Conservation (phyloP, 2,329 filamentous ascomycete species). For the Pseudofabraea citricarpa region DNA sequence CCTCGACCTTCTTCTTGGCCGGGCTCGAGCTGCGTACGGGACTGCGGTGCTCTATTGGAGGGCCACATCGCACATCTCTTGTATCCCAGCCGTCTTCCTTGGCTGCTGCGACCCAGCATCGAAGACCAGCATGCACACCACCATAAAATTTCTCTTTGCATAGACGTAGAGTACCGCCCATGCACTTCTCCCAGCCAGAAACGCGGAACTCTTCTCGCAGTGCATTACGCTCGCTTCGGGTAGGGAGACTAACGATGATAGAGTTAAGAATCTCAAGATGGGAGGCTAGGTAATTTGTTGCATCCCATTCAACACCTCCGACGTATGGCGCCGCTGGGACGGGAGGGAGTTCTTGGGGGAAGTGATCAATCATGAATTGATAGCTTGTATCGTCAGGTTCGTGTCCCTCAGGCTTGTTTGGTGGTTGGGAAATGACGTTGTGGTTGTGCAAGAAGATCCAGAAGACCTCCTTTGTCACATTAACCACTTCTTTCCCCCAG, state of each 20-base stretch:
- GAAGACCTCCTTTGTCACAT: constrained; percentile 96
- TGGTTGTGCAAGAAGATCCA: constrained; percentile 98
- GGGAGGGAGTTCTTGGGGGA: constrained; percentile 80
- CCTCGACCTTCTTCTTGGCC: constrained; percentile 47
- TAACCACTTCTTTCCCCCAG: constrained; percentile 89
- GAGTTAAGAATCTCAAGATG: constrained; percentile 93
- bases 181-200: constrained; percentile 86
- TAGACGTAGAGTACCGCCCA: constrained; percentile 77
- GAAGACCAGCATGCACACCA: constrained; percentile 80
- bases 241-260: constrained; percentile 75
- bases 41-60: constrained; percentile 31
- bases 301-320: constrained; percentile 97
- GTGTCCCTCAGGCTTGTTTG: constrained; percentile 22
- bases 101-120: constrained; percentile 86
- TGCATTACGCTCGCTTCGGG: constrained; percentile 63
- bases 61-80: constrained; percentile 72
- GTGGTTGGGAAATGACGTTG: constrained; percentile 72
- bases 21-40: constrained; percentile 31
- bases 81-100: constrained; percentile 86
- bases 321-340: constrained; percentile 94
- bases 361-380: constrained; percentile 65
- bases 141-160: constrained; percentile 99
- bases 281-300: constrained; percentile 90
- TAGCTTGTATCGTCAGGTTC: constrained; percentile 35
- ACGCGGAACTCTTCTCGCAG: constrained; percentile 74